Evolutionary conservation across 352 stramenopile species (phyloP).

Genomic region (Pythium plurisporium): DNA sequence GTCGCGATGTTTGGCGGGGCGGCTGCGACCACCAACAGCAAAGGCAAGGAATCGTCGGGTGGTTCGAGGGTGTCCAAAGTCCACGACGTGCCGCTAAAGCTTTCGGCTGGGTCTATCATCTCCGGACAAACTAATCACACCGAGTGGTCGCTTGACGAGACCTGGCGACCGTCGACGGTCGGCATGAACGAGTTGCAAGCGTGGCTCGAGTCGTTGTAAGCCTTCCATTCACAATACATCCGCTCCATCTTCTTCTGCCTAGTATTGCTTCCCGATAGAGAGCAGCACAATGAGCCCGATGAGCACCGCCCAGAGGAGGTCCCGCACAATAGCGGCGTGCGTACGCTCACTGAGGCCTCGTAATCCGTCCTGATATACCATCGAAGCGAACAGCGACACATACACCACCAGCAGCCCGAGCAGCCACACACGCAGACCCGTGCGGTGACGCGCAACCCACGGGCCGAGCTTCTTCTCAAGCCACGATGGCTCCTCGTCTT

Average conservation of each 20-base stretch:
- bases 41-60: neutral
- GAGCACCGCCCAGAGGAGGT: conserved; percentile 17
- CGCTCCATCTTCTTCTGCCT: neutral
- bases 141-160: conserved; percentile 24
- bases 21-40: neutral
- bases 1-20: conserved; percentile 59
- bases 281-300: conserved; percentile 18
- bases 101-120: neutral
- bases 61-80: neutral
- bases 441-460: conserved; percentile 13
- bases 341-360: conserved; percentile 10
- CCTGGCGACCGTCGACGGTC: conserved; percentile 37
- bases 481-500: conserved; percentile 13
- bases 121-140: neutral
- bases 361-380: conserved; percentile 5
- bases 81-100: conserved; percentile 11
- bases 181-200: conserved; percentile 36
- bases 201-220: conserved; percentile 20
- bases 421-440: conserved; percentile 6
- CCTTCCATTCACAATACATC: neutral
- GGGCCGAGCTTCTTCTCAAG: conserved; percentile 14
- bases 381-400: conserved; percentile 17
- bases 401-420: conserved; percentile 6
- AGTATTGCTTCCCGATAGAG: conserved; percentile 11
- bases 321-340: neutral